Base-by-base conservation (phyloP, 2,329 filamentous ascomycete genomes). In the Pezicula radicicola region DNA sequence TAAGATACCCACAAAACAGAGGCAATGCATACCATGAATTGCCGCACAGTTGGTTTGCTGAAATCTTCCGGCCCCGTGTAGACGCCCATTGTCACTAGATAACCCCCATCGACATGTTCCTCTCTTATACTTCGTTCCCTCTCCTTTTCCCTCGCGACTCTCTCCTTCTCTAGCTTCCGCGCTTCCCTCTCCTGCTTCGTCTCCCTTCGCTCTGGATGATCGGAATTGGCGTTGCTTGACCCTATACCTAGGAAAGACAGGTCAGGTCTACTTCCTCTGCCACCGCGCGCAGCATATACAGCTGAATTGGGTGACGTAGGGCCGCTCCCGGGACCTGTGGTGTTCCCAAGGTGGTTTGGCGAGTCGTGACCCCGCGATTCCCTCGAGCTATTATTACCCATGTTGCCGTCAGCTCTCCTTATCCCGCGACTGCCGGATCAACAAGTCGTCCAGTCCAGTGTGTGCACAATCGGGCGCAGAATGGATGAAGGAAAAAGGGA, bases 21-120 rank as follows among this genome's bases (percentile, higher is more conserved):
- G 30, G 35, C 21, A 19, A 19, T 28, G 63, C 73, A 65, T 79
- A 96, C 91, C 86, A 94, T 93, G 50, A 99, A 75, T 68, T 96
- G 92, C 60, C 94, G 84, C 51, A 97, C 93, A 45, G 90, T 76
- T 16, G 81, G 74, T 70, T 97, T 97, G 75, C 84, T 96, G 68
- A 93, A 99, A 71, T 99, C 94, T 71, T 99, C 94, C 1, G 84
- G 76, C 0, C 93, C 92, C 19, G 90, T 93, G 66, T 99, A 99
- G 46, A 92, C 89, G 35, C 94, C 94, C 66, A 96, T 83, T 0
- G 94, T 99, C 30, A 99, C 94, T 45, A 99, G 74, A 72, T 87
- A 99, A 19, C 94, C 94, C 18, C 94, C 94, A 70, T 99, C 94
- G 3, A 97, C 88, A 68, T 92, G 84, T 67, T 99, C 94, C 63